phyloP scores from a whole-genome alignment of 106 monocot genomes.

The Dioscorea alata region DNA sequence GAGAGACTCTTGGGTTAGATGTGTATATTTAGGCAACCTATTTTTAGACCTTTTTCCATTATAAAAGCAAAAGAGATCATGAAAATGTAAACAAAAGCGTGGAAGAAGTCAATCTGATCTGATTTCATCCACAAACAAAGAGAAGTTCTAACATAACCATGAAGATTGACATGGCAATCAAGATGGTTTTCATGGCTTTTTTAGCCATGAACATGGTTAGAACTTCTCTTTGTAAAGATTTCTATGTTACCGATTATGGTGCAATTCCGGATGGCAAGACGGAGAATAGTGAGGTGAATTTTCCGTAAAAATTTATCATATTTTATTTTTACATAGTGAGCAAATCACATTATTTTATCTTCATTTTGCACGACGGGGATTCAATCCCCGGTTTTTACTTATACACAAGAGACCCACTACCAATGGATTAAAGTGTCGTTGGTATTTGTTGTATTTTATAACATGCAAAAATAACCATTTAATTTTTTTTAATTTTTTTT shows the following conservation, averaged over 20 bases:
- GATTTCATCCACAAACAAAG: too few species aligned
- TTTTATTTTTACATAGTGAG: background rate
- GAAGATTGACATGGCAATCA: background rate
- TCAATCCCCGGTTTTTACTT: too few species aligned
- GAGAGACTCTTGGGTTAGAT: too few species aligned
- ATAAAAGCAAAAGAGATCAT: background rate
- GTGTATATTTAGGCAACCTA: too few species aligned
- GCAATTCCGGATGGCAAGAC: constrained; percentile 27
- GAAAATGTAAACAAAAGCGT: background rate
- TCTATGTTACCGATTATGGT: constrained; percentile 25
- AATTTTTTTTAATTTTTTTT: background rate
- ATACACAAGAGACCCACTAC: too few species aligned
- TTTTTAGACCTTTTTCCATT: background rate
- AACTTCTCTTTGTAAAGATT: background rate
- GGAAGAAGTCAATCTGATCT: background rate
- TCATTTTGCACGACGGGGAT: too few species aligned
- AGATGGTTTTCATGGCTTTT: background rate
- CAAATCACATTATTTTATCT: too few species aligned
- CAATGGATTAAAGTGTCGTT: too few species aligned
- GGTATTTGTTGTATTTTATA: too few species aligned
- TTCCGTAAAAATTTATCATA: background rate
- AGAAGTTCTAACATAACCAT: background rate
- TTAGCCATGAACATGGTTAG: constrained; percentile 2
- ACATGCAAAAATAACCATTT: too few species aligned
- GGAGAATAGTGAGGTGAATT: constrained; percentile 18